Evolutionary conservation across 1,284 basidiomycete genomes (phyloP).

Genomic region (Bondarzewia mesenterica): DNA sequence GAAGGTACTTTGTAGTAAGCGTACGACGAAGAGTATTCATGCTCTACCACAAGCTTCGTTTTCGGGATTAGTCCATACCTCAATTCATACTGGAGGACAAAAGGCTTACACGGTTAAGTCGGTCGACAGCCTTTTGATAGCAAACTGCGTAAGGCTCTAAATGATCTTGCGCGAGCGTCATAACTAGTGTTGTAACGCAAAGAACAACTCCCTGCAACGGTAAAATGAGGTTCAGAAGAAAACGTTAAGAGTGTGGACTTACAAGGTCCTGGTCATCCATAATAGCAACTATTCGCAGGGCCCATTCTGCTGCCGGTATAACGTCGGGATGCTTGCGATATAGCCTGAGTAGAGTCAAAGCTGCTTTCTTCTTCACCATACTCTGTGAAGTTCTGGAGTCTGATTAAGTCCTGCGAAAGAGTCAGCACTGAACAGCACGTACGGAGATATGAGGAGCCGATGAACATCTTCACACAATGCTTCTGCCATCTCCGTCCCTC

Average conservation of each 20-base stretch:
- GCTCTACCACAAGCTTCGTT: slow-evolving; percentile 91
- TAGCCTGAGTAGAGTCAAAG: slow-evolving; percentile 84
- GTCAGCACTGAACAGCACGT: slow-evolving; percentile 23
- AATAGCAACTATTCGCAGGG: slow-evolving; percentile 85
- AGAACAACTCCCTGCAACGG: slow-evolving; percentile 78
- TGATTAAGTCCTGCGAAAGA: background rate
- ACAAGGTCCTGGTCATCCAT: slow-evolving; percentile 93
- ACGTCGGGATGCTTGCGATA: slow-evolving; percentile 96
- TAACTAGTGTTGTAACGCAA: slow-evolving; percentile 90
- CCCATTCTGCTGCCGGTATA: slow-evolving; percentile 93
- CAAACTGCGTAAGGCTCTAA: slow-evolving; percentile 85
- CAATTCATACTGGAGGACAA: slow-evolving; percentile 5
- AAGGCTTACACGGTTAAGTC: slow-evolving; percentile 69
- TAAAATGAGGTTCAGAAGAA: background rate
- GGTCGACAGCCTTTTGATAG: slow-evolving; percentile 91
- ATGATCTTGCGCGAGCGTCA: slow-evolving; percentile 91
- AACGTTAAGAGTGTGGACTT: slow-evolving; percentile 9
- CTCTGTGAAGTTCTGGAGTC: slow-evolving; percentile 76
- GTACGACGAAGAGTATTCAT: slow-evolving; percentile 84
- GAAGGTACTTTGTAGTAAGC: slow-evolving; percentile 97
- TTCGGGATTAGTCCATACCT: slow-evolving; percentile 11
- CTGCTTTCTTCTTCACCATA: slow-evolving; percentile 99
- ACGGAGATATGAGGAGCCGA: slow-evolving; percentile 93
- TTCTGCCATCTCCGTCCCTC: slow-evolving; percentile 97
- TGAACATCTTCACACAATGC: slow-evolving; percentile 91